A percentile compares a stretch with the other conserved stretches of the same genome.
phyloP scores from a whole-genome alignment of 208 protist species.

The Trypanosoma platydactyli region DNA sequence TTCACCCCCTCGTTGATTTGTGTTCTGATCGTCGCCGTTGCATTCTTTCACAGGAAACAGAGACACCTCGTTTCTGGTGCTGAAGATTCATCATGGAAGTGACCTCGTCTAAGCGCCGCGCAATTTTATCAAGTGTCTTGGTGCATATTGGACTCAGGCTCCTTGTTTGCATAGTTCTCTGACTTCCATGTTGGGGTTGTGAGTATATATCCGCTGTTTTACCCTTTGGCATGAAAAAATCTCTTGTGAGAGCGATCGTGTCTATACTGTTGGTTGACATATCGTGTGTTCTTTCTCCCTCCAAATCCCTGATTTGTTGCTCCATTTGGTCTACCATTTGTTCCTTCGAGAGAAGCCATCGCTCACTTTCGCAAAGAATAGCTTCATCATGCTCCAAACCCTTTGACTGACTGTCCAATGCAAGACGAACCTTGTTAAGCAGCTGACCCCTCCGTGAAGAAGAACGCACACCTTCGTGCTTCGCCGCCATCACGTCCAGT shows the following conservation, averaged over 20 bases:
- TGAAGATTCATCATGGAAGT: constrained; percentile 65
- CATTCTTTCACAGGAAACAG: constrained; percentile 10
- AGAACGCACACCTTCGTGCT: constrained; percentile 65
- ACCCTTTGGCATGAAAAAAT: constrained; percentile 56
- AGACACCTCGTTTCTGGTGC: constrained; percentile 22
- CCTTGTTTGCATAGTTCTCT: neutral
- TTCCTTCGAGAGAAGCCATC: constrained; percentile 79
- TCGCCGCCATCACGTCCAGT: constrained; percentile 71
- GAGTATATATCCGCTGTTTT: constrained; percentile 5
- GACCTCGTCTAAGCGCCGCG: constrained; percentile 63
- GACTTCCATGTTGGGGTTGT: neutral
- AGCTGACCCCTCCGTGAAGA: constrained; percentile 70
- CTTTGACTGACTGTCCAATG: constrained; percentile 64
- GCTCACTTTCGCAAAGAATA: constrained; percentile 67
- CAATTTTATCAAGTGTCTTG: constrained; percentile 64
- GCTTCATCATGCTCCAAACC: constrained; percentile 64
- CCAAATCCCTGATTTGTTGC: constrained; percentile 65
- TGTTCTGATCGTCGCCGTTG: neutral
- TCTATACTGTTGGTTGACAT: constrained; percentile 38
- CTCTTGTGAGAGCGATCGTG: constrained; percentile 48
- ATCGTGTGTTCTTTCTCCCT: constrained; percentile 20
- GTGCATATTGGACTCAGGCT: constrained; percentile 41
- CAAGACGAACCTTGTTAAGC: constrained; percentile 57
- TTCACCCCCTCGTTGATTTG: neutral
- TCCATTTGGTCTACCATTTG: constrained; percentile 63